phyloP scores from a whole-genome alignment of 208 protist species.

The Crithidia thermophila region DNA sequence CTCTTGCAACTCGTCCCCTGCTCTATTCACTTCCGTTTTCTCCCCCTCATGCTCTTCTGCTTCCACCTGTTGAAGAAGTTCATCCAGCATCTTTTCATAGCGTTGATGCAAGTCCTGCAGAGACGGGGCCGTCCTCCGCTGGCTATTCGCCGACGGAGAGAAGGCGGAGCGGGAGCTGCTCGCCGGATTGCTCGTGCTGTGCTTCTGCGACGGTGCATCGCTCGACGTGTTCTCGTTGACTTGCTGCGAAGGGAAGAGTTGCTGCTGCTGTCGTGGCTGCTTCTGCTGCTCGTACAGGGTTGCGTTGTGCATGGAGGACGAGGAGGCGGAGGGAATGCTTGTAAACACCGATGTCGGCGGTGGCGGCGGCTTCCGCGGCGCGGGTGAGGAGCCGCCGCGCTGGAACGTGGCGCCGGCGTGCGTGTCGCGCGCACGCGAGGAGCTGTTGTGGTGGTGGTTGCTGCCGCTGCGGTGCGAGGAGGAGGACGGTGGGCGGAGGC shows the following conservation, averaged over 20 bases:
- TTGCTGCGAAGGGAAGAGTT: no score
- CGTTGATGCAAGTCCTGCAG: constrained; percentile 28
- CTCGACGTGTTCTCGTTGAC: no score
- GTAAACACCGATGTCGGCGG: no score
- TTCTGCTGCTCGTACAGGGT: neutral
- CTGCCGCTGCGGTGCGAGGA: no score
- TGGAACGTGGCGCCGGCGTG: no score
- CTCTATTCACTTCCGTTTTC: neutral
- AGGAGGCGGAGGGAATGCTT: neutral
- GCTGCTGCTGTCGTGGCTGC: no score
- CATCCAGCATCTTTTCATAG: constrained; percentile 33
- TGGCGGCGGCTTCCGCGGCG: constrained; percentile 3
- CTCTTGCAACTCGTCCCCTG: neutral
- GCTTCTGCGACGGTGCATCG: neutral
- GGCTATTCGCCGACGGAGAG: no score
- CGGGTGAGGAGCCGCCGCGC: constrained; percentile 11
- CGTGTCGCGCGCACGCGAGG: neutral
- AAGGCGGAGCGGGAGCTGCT: no score
- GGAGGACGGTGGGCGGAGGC: no score
- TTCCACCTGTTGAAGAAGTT: neutral
- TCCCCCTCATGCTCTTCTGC: neutral
- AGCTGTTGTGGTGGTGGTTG: no score
- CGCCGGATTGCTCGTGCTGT: no score
- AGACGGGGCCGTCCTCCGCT: no score
- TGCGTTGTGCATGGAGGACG: constrained; percentile 1